Percentiles rank a stretch among this genome's conserved stretches.
phyloP scores from a whole-genome alignment of 495 filamentous ascomycete genomes.

The Immersiella caudata region DNA sequence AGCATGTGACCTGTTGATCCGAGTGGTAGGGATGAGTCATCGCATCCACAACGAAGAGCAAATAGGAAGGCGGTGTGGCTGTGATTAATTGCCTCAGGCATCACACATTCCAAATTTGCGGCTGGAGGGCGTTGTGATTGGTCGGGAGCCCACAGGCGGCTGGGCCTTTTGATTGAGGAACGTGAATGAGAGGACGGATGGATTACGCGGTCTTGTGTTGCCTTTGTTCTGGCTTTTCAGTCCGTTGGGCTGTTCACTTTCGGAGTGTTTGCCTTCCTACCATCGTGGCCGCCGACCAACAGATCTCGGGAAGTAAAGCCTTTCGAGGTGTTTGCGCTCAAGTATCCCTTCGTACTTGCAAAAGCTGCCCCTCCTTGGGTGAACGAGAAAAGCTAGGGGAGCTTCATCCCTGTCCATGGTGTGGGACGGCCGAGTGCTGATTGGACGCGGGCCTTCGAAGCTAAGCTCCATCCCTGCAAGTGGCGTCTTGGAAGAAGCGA shows the following conservation, averaged over 20 bases:
- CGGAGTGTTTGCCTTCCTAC: background rate
- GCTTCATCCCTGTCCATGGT: constrained; percentile 4
- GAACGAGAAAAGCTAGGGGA: background rate
- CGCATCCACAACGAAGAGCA: background rate
- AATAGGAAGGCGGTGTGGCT: constrained; percentile 11
- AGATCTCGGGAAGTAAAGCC: background rate
- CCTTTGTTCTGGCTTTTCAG: background rate
- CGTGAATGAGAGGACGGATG: constrained; percentile 1
- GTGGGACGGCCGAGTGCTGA: background rate
- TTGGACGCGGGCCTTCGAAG: background rate
- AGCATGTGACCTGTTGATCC: constrained; percentile 7
- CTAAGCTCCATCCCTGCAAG: constrained; percentile 29
- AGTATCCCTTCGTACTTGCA: background rate
- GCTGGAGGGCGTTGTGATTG: background rate
- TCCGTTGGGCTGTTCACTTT: background rate
- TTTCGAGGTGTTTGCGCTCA: background rate
- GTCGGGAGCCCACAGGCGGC: constrained; percentile 8
- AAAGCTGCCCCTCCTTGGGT: constrained; percentile 2
- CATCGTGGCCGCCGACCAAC: background rate
- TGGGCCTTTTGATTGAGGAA: background rate
- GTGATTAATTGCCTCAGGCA: constrained; percentile 9
- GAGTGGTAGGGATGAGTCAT: constrained; percentile 7
- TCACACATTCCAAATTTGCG: constrained; percentile 9
- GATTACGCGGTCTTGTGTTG: background rate
- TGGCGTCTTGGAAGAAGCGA: constrained; percentile 30